Evolutionary conservation across 2,329 filamentous ascomycete genomes (phyloP), one percentile per base, ranked within the genome.

Genomic region (Colletotrichum gloeosporioides): DNA sequence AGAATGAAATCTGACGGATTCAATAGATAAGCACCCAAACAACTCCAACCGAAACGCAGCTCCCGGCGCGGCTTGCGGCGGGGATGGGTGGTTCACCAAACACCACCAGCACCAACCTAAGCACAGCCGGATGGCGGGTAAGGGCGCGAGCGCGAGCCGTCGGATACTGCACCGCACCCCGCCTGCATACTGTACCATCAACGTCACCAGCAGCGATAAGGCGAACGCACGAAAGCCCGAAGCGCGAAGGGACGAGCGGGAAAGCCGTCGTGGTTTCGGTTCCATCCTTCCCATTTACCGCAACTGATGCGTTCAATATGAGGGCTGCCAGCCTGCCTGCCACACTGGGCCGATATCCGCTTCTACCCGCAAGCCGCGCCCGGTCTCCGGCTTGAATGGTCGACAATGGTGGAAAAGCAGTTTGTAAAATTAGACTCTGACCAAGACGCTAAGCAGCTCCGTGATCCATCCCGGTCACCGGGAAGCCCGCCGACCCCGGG

Each of bases 191-290:
- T 53, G n/a, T 53, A 53, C 44, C 44, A 22, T 22, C 44, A 22
- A 53, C 44, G 44, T 53, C 44, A 53, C n/a, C 44, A 53, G 44
- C n/a, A 53, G 44, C 44, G 44, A 53, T 53, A 53, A 53, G n/a
- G 44, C 44, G n/a, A 53, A 53, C 44, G n/a, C 44, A 53, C 44
- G 44, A 53, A 53, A 22, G 44, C n/a, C 44, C 44, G 44, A 53
- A 53, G 44, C 44, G 44, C 44, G 44, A 53, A 22, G 44, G n/a
- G n/a, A 53, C 44, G n/a, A 53, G 44, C 44, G n/a, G n/a, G 44
- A 53, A 10, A 25, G 44, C 12, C 1, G n/a, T 22, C 1, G 44
- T 22, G 44, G 0, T 22, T 1, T 53, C 44, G 44, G 44, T n/a
- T 53, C 44, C n/a, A 22, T 22, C 44, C n/a, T 13, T 22, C 44